Percentiles rank a stretch among this genome's conserved stretches.
Evolutionary conservation across 23 red algal species (phyloP).

Genomic region (Gracilaria domingensis): DNA sequence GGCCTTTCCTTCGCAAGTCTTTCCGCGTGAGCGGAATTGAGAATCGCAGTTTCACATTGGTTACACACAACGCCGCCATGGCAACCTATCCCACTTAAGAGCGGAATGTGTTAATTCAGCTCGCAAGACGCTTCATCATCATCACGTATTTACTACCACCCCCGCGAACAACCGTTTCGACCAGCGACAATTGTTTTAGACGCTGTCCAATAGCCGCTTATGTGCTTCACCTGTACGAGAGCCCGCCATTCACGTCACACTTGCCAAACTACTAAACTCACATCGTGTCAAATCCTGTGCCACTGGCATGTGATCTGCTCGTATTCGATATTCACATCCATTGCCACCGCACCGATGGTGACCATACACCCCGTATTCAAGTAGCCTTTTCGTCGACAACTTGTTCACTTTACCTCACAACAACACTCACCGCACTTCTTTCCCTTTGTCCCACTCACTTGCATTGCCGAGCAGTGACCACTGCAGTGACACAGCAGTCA

Average conservation of each 20-base stretch:
- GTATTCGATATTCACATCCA: not conserved
- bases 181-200: not conserved
- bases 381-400: not conserved
- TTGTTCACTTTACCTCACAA: not conserved
- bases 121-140: slow-evolving; percentile 24
- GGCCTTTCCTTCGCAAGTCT: not conserved
- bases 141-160: not conserved
- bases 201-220: not conserved
- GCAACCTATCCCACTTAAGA: too few species aligned
- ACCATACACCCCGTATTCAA: not conserved
- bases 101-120: not conserved
- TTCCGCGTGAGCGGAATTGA: too few species aligned
- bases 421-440: not conserved
- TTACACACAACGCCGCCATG: not conserved
- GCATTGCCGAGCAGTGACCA: not conserved
- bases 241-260: slow-evolving; percentile 1
- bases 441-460: not conserved
- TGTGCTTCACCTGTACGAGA: slow-evolving; percentile 24
- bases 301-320: not conserved
- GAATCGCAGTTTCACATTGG: not conserved
- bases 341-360: not conserved
- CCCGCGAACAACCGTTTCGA: not conserved
- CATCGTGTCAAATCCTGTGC: not conserved
- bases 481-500: too few species aligned
- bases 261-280: not conserved